Evolutionary conservation across 2,329 filamentous ascomycete genomes (phyloP).

Genomic region (Xylariaceae sp.): DNA sequence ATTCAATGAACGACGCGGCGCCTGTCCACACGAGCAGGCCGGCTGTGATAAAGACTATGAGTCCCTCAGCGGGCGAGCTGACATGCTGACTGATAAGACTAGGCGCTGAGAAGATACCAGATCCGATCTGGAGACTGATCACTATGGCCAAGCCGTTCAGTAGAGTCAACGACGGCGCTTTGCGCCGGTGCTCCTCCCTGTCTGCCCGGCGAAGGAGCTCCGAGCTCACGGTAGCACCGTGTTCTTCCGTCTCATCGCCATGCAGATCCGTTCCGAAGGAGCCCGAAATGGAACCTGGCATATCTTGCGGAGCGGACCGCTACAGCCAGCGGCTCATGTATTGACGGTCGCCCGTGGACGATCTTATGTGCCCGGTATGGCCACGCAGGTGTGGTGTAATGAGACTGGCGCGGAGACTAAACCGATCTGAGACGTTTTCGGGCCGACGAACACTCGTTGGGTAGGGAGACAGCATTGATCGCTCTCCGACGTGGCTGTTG

Average conservation of each 20-base stretch:
- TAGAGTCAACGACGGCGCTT: constrained; percentile 18
- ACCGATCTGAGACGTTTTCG: no score
- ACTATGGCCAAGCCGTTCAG: constrained; percentile 40
- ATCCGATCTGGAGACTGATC: constrained; percentile 47
- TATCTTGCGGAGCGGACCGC: constrained; percentile 21
- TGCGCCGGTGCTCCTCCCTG: constrained; percentile 3
- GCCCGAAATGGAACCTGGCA: constrained; percentile 10
- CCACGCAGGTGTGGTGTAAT: no score
- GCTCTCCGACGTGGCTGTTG: no score
- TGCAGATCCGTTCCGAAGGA: constrained; percentile 13
- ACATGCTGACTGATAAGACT: constrained; percentile 42
- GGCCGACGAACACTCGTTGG: no score
- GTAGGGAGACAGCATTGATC: no score
- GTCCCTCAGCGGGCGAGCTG: constrained; percentile 39
- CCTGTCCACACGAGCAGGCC: constrained; percentile 47
- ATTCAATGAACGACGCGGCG: constrained; percentile 45
- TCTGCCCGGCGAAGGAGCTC: constrained; percentile 10
- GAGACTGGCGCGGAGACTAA: no score
- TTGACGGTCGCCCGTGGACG: not conserved
- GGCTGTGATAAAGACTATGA: constrained; percentile 42
- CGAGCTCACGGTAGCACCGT: constrained; percentile 13
- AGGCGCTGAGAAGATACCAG: constrained; percentile 46
- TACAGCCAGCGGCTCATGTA: constrained; percentile 11
- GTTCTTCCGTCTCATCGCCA: constrained; percentile 7
- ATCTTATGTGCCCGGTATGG: not conserved